Evolutionary conservation across 2,329 filamentous ascomycete species (phyloP).

Genomic region (Fusarium miscanthi): DNA sequence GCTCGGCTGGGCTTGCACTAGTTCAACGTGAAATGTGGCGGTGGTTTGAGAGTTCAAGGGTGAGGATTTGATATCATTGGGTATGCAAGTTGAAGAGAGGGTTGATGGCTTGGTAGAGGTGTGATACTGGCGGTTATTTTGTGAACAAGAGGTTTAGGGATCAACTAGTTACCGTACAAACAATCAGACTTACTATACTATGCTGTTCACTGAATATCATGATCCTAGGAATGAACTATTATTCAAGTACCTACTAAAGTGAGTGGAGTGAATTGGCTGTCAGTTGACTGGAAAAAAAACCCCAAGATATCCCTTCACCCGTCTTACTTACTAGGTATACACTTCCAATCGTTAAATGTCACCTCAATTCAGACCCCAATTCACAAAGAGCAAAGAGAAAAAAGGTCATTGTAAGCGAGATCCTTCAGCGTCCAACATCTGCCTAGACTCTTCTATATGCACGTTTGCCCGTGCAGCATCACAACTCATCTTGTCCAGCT

Average conservation of each 20-base stretch:
- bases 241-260: too few species aligned
- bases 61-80: constrained; percentile 27
- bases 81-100: constrained; percentile 3
- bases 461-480: constrained; percentile 1
- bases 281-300: background rate
- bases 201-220: background rate
- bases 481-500: constrained; percentile 4
- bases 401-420: background rate
- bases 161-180: background rate
- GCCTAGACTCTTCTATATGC: constrained; percentile 20
- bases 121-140: constrained; percentile 14
- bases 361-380: background rate
- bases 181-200: background rate
- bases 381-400: constrained; percentile 21
- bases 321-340: background rate
- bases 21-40: constrained; percentile 9
- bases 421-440: background rate
- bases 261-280: background rate
- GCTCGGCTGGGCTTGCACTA: constrained; percentile 32
- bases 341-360: background rate
- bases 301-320: background rate
- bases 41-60: constrained; percentile 9
- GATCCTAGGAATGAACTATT: background rate
- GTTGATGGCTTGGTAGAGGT: constrained; percentile 11
- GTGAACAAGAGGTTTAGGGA: constrained; percentile 1